Percentiles rank a stretch among this genome's conserved stretches.
phyloP scores from a whole-genome alignment of 1,139 yeast genomes.

The Blastobotrys elegans region DNA sequence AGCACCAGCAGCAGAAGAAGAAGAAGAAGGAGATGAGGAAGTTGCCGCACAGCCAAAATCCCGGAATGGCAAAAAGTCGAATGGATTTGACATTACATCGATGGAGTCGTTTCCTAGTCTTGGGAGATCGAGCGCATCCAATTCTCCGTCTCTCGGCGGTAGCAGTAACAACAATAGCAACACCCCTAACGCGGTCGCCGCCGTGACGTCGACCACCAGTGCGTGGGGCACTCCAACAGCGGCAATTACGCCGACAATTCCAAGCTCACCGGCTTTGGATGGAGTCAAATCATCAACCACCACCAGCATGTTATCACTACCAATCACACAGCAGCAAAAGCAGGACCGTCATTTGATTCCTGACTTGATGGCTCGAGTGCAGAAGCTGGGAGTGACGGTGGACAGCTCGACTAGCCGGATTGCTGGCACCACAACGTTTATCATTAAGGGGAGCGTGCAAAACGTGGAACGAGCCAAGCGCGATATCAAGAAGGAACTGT shows the following conservation, averaged over 20 bases:
- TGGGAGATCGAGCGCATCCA: conserved; percentile 34
- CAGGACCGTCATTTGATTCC: conserved; percentile 2
- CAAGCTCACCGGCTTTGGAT: conserved; percentile 11
- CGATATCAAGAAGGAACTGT: conserved; percentile 68
- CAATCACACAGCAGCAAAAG: conserved; percentile 21
- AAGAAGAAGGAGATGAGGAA: not conserved
- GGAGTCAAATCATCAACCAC: not conserved
- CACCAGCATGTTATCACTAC: conserved; percentile 1
- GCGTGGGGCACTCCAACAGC: conserved; percentile 37
- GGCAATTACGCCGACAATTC: too few relatives aligned
- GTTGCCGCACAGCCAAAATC: not conserved
- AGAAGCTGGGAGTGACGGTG: conserved; percentile 61
- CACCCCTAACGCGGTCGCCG: conserved; percentile 30
- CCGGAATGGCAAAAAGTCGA: conserved; percentile 8
- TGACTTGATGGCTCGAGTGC: conserved; percentile 48
- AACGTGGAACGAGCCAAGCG: conserved; percentile 70
- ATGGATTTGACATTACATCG: conserved; percentile 25
- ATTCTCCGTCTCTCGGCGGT: not conserved
- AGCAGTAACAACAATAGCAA: not conserved
- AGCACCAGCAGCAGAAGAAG: conserved; percentile 4
- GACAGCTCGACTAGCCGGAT: conserved; percentile 80
- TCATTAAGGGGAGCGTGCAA: conserved; percentile 71
- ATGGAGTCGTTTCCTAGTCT: conserved; percentile 65
- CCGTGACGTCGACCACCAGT: conserved; percentile 26
- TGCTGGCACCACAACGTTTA: conserved; percentile 77